phyloP scores from a whole-genome alignment of 176 grass and related monocot species.

The Ananas comosus region DNA sequence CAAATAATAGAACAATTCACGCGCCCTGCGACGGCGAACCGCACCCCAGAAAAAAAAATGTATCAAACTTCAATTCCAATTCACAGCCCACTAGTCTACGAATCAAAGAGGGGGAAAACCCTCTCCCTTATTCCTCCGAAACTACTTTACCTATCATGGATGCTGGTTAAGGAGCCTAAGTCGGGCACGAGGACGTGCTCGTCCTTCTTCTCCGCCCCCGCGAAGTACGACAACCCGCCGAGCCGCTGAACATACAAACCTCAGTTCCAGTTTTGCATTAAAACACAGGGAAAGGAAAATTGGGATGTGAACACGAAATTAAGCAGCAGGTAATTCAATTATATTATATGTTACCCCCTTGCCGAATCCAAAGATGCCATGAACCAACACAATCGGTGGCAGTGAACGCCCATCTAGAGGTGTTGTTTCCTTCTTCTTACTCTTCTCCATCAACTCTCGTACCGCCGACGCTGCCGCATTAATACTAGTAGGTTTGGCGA shows the following conservation, averaged over 20 bases:
- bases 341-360: constrained; percentile 38
- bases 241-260: constrained; percentile 41
- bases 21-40: constrained; percentile 27
- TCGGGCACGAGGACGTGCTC: constrained; percentile 71
- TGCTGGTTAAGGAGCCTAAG: constrained; percentile 66
- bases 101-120: background rate
- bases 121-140: background rate
- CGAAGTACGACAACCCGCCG: constrained; percentile 81
- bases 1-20: constrained; percentile 82
- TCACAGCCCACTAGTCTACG: too few species aligned
- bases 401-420: constrained; percentile 12
- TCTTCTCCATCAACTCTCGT: constrained; percentile 12
- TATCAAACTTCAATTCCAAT: background rate
- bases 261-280: background rate
- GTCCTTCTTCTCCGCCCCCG: constrained; percentile 90
- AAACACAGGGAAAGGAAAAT: background rate
- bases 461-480: background rate
- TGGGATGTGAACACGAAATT: background rate
- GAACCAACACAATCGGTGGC: constrained; percentile 81
- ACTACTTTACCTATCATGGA: constrained; percentile 51
- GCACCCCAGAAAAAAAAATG: background rate
- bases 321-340: background rate
- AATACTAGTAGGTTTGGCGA: background rate
- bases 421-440: background rate
- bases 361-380: constrained; percentile 87